phyloP scores from a whole-genome alignment of 2,329 filamentous ascomycete species.

The Neofusicoccum ribis region DNA sequence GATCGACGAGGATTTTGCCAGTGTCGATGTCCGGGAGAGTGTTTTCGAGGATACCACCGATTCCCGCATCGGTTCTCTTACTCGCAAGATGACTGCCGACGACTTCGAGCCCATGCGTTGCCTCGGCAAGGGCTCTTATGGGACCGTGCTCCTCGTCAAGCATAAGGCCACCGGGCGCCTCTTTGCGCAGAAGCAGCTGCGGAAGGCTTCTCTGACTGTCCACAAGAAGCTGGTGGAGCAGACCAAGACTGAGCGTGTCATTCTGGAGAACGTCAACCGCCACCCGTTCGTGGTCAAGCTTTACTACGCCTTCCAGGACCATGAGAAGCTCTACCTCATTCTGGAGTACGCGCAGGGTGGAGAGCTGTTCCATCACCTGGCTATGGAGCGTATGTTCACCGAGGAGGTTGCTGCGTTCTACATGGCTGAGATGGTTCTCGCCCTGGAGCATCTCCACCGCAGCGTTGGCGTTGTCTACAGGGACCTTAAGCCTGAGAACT shows the following conservation, averaged over 20 bases:
- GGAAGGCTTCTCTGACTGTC: constrained; percentile 91
- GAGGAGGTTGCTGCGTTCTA: constrained; percentile 92
- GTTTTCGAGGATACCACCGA: constrained; percentile 42
- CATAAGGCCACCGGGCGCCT: constrained; percentile 83
- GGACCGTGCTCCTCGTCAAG: constrained; percentile 90
- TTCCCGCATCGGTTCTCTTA: constrained; percentile 53
- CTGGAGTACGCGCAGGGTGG: constrained; percentile 97
- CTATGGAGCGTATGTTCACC: constrained; percentile 90
- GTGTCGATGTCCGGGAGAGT: constrained; percentile 51
- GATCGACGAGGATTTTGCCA: constrained; percentile 82
- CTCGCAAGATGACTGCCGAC: constrained; percentile 83
- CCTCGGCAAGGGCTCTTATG: constrained; percentile 93
- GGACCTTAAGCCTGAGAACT: constrained; percentile 97
- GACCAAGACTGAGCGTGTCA: constrained; percentile 93
- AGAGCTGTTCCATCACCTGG: constrained; percentile 93
- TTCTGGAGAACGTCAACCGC: constrained; percentile 91
- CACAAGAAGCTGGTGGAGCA: constrained; percentile 96
- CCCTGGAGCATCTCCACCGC: constrained; percentile 88
- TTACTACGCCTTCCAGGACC: constrained; percentile 97
- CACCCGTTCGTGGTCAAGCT: constrained; percentile 98
- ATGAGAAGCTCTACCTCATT: constrained; percentile 95
- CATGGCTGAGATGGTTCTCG: constrained; percentile 97
- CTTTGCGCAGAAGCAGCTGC: constrained; percentile 98
- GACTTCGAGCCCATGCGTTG: constrained; percentile 92
- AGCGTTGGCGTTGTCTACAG: constrained; percentile 94